Base-by-base conservation (phyloP, 768 basidiomycete genomes). In the Xerocomellus dryophilus region DNA sequence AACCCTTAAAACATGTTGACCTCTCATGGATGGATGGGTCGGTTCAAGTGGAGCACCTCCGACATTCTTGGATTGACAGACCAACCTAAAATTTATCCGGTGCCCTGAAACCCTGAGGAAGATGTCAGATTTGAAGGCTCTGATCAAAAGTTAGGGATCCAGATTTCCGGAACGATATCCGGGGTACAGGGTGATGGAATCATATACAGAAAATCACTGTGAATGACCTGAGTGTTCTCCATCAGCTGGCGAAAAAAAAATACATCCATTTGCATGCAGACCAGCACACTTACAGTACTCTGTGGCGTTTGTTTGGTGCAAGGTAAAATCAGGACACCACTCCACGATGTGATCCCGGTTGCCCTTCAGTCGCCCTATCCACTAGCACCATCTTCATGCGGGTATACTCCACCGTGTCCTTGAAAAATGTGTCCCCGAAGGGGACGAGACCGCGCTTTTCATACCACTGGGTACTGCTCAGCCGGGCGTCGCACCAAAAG, bases 401-500 rank as follows among this genome's bases (percentile, higher is more conserved):
- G 58, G 80, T 68, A 63, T 84, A 86, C 69, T 82, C 73, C 57
- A 83, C 78, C 39, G 70, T 63, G 6, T 74, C 76, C 69, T 83
- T 84, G 68, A 61, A 81, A 65, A 86, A 84, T 1, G 50, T 66
- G 17, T 72, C 66, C 18, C 82, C 83, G 52, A 83, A 80, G n/a
- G 70, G 55, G 21, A 61, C 45, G 65, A 85, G 71, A 3, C 80
- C 82, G 53, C 80, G 75, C 54, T 73, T 78, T 56, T 73, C 64
- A 64, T 84, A 85, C 81, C 82, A 84, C 20, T 54, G 68, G 20
- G 64, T 55, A 6, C 73, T 75, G 15, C 74, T 68, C 42, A 67
- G 65, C 56, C 82, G 68, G 20, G 83, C 83, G 61, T 84, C 83
- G 68, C 83, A 85, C 82, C 82, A 85, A 7, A 81, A 66, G 12